Conservation (phyloP, 768 basidiomycete species). For the Lepiota subincarnata region DNA sequence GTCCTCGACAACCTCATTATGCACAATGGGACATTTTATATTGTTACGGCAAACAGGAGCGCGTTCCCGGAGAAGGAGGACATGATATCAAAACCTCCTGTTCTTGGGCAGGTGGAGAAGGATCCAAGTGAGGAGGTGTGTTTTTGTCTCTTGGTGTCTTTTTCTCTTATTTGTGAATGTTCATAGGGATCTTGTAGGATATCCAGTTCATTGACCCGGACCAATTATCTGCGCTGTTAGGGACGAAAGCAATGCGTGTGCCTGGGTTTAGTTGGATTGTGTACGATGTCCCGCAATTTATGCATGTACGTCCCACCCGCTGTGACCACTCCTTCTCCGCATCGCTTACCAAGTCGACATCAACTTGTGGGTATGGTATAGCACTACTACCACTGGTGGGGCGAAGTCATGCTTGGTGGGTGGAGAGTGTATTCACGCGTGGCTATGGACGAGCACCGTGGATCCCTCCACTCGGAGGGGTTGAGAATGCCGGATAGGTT, state of each 20-base stretch:
- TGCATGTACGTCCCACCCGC: constrained; percentile 15
- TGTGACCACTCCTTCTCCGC: too few species aligned
- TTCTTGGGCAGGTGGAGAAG: constrained; percentile 16
- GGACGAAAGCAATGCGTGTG: constrained; percentile 20
- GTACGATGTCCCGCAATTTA: constrained; percentile 26
- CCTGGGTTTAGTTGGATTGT: constrained; percentile 23
- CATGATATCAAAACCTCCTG: constrained; percentile 23
- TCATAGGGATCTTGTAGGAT: constrained; percentile 18
- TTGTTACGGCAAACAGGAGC: constrained; percentile 41
- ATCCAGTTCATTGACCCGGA: constrained; percentile 22
- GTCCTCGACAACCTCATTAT: constrained; percentile 72
- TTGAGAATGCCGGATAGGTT: constrained; percentile 28
- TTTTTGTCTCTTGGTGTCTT: constrained; percentile 3
- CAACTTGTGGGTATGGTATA: constrained; percentile 12
- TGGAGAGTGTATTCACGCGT: constrained; percentile 36
- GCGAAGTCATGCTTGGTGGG: constrained; percentile 39
- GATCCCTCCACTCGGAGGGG: constrained; percentile 9
- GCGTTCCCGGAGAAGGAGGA: constrained; percentile 46
- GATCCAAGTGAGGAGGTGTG: constrained; percentile 30
- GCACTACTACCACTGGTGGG: constrained; percentile 48
- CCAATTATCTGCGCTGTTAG: constrained; percentile 18
- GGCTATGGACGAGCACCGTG: constrained; percentile 13
- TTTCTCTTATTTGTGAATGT: too few species aligned
- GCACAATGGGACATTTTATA: constrained; percentile 65
- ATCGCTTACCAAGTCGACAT: neutral